Percentiles rank a stretch among this genome's conserved stretches.
These are phyloP conservation scores for Umbelopsis ramanniana DNA, from an alignment of 192 early-diverging fungal species.

Conservation along the genomic window DNA sequence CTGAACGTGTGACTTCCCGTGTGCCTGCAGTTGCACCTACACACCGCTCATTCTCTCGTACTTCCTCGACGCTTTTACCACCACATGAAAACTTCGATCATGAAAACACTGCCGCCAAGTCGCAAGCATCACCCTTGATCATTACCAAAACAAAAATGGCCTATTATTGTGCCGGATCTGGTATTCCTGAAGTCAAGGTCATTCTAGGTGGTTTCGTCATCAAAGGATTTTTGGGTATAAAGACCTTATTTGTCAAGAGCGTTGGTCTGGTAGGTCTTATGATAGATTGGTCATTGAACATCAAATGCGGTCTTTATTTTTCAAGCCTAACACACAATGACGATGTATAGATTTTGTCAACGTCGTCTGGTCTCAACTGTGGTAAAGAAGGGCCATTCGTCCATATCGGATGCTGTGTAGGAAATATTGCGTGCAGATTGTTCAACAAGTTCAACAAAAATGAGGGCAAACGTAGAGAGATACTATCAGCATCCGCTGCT, in stretches of 20 bases:
- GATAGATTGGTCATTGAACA: background rate
- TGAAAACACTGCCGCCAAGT: slow-evolving; percentile 36
- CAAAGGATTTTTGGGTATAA: slow-evolving; percentile 85
- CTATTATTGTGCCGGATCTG: slow-evolving; percentile 93
- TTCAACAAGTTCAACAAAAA: slow-evolving; percentile 93
- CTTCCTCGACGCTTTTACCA: background rate
- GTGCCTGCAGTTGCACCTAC: slow-evolving; percentile 5
- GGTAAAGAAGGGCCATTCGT: slow-evolving; percentile 97
- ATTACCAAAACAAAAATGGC: slow-evolving; percentile 62
- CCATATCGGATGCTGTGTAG: slow-evolving; percentile 88
- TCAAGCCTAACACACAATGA: background rate
- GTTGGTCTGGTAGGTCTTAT: slow-evolving; percentile 74
- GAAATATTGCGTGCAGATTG: slow-evolving; percentile 82
- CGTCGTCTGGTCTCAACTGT: slow-evolving; percentile 82
- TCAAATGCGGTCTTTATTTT: background rate
- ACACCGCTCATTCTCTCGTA: slow-evolving; percentile 12
- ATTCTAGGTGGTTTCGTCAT: slow-evolving; percentile 95
- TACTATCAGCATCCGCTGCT: slow-evolving; percentile 89
- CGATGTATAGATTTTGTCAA: slow-evolving; percentile 66
- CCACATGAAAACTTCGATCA: slow-evolving; percentile 35
- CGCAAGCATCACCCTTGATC: slow-evolving; percentile 36
- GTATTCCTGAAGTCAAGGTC: slow-evolving; percentile 94
- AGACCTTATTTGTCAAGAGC: slow-evolving; percentile 90
- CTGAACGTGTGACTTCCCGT: slow-evolving; percentile 36
- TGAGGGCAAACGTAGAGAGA: slow-evolving; percentile 92